Evolutionary conservation across 306 rosid genomes (phyloP), one percentile per base, ranked within the genome.

Genomic region (Cercis canadensis): DNA sequence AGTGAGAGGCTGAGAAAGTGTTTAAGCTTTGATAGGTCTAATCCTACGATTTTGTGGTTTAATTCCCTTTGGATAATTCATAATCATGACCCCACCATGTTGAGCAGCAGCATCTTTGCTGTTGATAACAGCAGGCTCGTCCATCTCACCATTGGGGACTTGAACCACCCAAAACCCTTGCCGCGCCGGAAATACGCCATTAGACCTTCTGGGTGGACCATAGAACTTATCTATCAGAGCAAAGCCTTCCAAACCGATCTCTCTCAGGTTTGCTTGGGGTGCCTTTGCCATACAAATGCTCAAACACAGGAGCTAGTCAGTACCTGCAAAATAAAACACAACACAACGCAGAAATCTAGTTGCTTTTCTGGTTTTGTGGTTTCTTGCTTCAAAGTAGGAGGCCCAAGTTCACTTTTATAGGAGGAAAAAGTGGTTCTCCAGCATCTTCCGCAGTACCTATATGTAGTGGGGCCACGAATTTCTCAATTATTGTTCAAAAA

Each of bases 261-360:
- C 55, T 33, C 67, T 51, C 0, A 80, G 65, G 11, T 78, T 65
- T 17, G 63, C 80, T 41, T 11, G 33, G 29, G 57, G 34, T 39
- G 78, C 64, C 78, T 72, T 75, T 1, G 31, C 7, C 10, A 5
- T 37, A 24, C 29, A 24, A 24, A 24, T n/a, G 15, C 39, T 55
- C 4, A 43, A 43, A 8, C 14, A 1, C 34, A 17, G 31, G 5
- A 15, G 5, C 43, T 37, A 37, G 39, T 34, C 7, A 34, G 39
- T n/a, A n/a, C n/a, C n/a, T n/a, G n/a, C n/a, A n/a, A n/a, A n/a
- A n/a, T n/a, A n/a, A n/a, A n/a, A n/a, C n/a, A n/a, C n/a, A n/a
- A n/a, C n/a, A n/a, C n/a, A n/a, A n/a, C n/a, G n/a, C n/a, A n/a
- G n/a, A n/a, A n/a, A n/a, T n/a, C n/a, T n/a, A n/a, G 2, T 41